Conservation (phyloP, 2,329 filamentous ascomycete genomes). For the Fusarium lyarnte region DNA sequence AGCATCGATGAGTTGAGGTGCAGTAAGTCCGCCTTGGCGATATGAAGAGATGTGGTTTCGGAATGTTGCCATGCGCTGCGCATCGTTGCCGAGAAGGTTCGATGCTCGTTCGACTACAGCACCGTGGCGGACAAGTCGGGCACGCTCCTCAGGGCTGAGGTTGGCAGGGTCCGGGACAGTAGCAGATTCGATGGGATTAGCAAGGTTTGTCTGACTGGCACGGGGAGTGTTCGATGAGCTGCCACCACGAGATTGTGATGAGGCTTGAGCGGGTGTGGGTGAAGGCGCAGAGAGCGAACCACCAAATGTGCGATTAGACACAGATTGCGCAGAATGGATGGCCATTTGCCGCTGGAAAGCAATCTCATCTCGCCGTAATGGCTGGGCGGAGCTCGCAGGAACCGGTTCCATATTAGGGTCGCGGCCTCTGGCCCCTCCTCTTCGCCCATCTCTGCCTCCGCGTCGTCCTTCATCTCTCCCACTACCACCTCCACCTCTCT, state of each 20-base stretch:
- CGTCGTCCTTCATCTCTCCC: conserved; percentile 54
- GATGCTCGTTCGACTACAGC: conserved; percentile 87
- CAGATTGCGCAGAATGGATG: conserved; percentile 86
- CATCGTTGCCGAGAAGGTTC: conserved; percentile 81
- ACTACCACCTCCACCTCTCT: conserved; percentile 55
- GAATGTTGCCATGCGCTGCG: conserved; percentile 79
- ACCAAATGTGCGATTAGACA: conserved; percentile 83
- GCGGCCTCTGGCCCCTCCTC: conserved; percentile 69
- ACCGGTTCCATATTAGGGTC: conserved; percentile 88
- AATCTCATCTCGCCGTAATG: conserved; percentile 84
- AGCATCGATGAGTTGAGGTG: conserved; percentile 81
- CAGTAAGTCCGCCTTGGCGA: conserved; percentile 73
- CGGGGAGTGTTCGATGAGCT: conserved; percentile 38
- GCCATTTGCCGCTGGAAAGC: conserved; percentile 93
- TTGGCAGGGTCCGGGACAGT: conserved; percentile 59
- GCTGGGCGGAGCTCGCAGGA: conserved; percentile 79
- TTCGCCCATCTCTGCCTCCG: conserved; percentile 65
- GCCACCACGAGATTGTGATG: conserved; percentile 37
- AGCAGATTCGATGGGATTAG: conserved; percentile 59
- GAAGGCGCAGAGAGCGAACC: conserved; percentile 72
- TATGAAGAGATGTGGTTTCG: conserved; percentile 82
- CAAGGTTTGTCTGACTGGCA: conserved; percentile 38
- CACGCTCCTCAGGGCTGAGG: conserved; percentile 80
- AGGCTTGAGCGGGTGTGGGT: conserved; percentile 39
- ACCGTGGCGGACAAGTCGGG: conserved; percentile 80